Evolutionary conservation across 2,329 filamentous ascomycete genomes (phyloP).

Genomic region (Xylariomycetidae sp.): DNA sequence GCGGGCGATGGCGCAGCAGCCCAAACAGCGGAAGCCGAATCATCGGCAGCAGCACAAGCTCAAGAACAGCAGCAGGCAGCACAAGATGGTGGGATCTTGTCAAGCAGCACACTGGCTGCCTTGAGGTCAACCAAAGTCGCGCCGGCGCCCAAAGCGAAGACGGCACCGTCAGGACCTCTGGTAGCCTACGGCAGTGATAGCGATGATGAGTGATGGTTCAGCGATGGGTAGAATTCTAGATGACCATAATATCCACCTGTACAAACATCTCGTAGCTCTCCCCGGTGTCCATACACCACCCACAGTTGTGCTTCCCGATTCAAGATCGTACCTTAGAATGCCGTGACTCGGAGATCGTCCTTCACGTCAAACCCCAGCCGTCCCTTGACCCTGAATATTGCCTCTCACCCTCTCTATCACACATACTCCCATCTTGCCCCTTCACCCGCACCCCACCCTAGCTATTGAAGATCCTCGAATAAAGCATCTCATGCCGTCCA

Average conservation of each 20-base stretch:
- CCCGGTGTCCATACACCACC: too few species aligned
- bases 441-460: slow-evolving; percentile 28
- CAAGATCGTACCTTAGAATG: slow-evolving; percentile 13
- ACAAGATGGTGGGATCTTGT: slow-evolving; percentile 63
- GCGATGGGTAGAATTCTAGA: too few species aligned
- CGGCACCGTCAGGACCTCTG: slow-evolving; percentile 59
- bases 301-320: too few species aligned
- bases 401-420: background rate
- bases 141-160: slow-evolving; percentile 48
- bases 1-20: slow-evolving; percentile 32
- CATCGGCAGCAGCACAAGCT: slow-evolving; percentile 32
- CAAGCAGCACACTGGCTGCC: slow-evolving; percentile 73
- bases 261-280: too few species aligned
- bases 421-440: background rate
- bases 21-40: slow-evolving; percentile 22
- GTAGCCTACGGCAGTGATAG: slow-evolving; percentile 90
- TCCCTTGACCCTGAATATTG: too few species aligned
- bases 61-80: slow-evolving; percentile 29
- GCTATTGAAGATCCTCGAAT: slow-evolving; percentile 83
- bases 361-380: too few species aligned
- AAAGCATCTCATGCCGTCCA: slow-evolving; percentile 74
- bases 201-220: slow-evolving; percentile 55
- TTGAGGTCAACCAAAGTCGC: slow-evolving; percentile 55
- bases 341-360: background rate
- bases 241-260: too few species aligned